Conservation (phyloP, 768 basidiomycete genomes). For the Rhodotorula kratochvilovae region DNA sequence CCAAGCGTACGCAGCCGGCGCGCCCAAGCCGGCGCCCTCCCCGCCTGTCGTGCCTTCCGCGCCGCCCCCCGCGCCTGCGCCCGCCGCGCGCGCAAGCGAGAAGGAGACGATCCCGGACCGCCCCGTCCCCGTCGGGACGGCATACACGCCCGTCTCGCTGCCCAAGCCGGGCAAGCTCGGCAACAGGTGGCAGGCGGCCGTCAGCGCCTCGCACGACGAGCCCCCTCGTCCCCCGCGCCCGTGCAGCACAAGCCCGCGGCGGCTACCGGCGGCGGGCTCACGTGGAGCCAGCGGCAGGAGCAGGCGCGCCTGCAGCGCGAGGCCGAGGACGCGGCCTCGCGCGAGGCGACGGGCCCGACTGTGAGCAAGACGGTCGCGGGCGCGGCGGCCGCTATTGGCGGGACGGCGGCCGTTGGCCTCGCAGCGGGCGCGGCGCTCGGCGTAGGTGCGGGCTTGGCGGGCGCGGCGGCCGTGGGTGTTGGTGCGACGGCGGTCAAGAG, state of each 20-base stretch:
- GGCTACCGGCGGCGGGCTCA: conserved; percentile 56
- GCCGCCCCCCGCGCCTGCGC: conserved; percentile 44
- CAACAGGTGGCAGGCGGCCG: conserved; percentile 59
- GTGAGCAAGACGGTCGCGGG: not conserved
- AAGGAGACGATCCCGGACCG: too few species aligned
- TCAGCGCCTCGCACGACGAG: conserved; percentile 43
- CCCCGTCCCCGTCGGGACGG: conserved; percentile 75
- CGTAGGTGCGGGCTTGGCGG: conserved; percentile 24
- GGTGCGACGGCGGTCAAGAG: conserved; percentile 19
- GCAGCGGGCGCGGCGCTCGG: conserved; percentile 40
- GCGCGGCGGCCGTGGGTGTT: conserved; percentile 36
- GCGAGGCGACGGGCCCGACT: conserved; percentile 13
- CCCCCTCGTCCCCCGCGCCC: conserved; percentile 51
- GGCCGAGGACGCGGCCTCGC: conserved; percentile 61
- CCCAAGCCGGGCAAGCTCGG: conserved; percentile 78
- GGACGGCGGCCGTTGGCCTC: conserved; percentile 53
- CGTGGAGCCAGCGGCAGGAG: conserved; percentile 90
- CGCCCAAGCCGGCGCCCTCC: conserved; percentile 48
- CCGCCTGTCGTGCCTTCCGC: conserved; percentile 52
- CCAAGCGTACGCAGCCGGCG: not conserved
- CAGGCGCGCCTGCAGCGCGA: conserved; percentile 79
- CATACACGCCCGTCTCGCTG: conserved; percentile 81
- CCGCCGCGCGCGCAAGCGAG: conserved; percentile 39
- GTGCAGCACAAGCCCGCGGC: conserved; percentile 73
- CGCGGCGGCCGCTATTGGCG: conserved; percentile 49